Conservation (phyloP, 192 early-diverging fungal species). For the Gamsiella multidivaricata region DNA sequence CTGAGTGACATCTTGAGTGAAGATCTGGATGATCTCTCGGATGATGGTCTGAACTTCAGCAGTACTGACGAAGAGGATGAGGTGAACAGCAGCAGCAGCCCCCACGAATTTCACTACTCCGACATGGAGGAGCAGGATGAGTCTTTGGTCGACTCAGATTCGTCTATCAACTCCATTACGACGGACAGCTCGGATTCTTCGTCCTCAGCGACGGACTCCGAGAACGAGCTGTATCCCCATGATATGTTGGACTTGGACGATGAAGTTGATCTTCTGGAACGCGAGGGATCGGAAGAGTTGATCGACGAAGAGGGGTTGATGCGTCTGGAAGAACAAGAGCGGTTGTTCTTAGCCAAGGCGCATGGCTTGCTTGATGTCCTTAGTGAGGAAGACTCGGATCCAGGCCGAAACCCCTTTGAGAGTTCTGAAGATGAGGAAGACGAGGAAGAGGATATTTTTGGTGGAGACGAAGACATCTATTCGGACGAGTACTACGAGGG, state of each 20-base stretch:
- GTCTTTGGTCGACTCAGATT: constrained; percentile 51
- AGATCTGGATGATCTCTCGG: constrained; percentile 46
- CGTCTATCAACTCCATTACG: constrained; percentile 32
- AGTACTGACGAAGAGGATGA: constrained; percentile 41
- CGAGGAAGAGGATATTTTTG: constrained; percentile 22
- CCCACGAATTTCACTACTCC: constrained; percentile 33
- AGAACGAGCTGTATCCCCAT: constrained; percentile 13
- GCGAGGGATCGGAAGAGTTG: constrained; percentile 28
- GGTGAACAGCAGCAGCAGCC: constrained; percentile 28
- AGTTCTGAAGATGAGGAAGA: constrained; percentile 48
- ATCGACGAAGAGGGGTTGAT: constrained; percentile 47
- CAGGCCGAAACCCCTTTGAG: constrained; percentile 33
- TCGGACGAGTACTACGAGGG: constrained; percentile 56
- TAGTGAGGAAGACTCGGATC: constrained; percentile 44
- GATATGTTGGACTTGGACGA: constrained; percentile 22
- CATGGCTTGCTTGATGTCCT: constrained; percentile 35
- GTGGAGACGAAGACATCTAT: constrained; percentile 39
- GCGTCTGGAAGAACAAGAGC: constrained; percentile 39
- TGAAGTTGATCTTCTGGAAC: constrained; percentile 20
- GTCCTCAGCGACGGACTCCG: constrained; percentile 15
- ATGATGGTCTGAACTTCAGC: constrained; percentile 25
- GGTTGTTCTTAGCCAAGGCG: constrained; percentile 28
- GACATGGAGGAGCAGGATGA: constrained; percentile 54
- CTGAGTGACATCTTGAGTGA: constrained; percentile 49
- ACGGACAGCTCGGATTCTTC: constrained; percentile 19